A percentile compares a stretch with the other conserved stretches of the same genome.
These are phyloP conservation scores for Saitozyma podzolica DNA, from an alignment of 768 basidiomycete species.

Conservation along the genomic window DNA sequence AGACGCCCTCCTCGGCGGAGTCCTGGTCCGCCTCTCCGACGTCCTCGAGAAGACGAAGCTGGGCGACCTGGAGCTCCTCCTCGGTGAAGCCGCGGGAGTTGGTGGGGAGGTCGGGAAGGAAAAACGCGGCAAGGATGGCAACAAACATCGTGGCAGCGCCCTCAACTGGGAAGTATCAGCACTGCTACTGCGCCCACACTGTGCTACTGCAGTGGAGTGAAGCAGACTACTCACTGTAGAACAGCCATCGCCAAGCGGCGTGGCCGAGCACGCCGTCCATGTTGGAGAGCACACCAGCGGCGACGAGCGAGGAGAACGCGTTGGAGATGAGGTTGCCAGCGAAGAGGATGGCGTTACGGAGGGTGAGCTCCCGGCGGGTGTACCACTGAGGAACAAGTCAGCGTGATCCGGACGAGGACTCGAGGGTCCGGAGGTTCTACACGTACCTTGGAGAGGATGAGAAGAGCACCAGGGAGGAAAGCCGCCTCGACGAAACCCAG, in stretches of 20 bases:
- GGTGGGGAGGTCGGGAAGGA: conserved; percentile 52
- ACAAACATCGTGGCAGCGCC: conserved; percentile 66
- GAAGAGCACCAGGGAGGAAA: conserved; percentile 51
- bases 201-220: conserved; percentile 45
- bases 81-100: conserved; percentile 48
- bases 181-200: no score
- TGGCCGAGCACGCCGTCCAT: conserved; percentile 71
- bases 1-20: conserved; percentile 52
- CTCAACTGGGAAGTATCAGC: conserved; percentile 68
- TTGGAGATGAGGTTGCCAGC: conserved; percentile 66
- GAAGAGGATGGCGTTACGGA: conserved; percentile 43
- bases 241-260: conserved; percentile 70
- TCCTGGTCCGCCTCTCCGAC: conserved; percentile 60
- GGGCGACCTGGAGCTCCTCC: conserved; percentile 47
- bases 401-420: background rate
- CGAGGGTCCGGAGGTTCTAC: background rate
- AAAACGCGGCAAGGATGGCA: conserved; percentile 65
- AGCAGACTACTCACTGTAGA: conserved; percentile 69
- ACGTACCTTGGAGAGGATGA: conserved; percentile 39
- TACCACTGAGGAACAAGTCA: conserved; percentile 32
- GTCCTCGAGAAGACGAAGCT: conserved; percentile 39
- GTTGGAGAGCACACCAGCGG: conserved; percentile 68
- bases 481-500: conserved; percentile 72
- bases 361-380: conserved; percentile 40
- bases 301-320: conserved; percentile 75